These are phyloP conservation scores for Salvia rosmarinus DNA, from an alignment of 257 asterid genomes.

Conservation along the genomic window DNA sequence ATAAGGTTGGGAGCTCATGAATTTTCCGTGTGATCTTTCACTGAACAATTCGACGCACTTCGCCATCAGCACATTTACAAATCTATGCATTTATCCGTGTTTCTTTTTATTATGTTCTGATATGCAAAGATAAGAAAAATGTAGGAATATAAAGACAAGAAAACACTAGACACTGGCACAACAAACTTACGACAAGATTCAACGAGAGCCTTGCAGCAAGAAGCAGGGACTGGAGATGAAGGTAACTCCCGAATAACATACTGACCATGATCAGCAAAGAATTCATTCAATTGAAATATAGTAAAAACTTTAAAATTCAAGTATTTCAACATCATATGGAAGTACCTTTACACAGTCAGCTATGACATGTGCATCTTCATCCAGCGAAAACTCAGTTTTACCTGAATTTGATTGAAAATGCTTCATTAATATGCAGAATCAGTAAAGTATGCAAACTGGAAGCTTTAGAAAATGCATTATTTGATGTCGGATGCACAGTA, in stretches of 20 bases:
- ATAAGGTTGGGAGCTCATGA: not conserved
- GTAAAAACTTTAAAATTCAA: conserved; percentile 19
- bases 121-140: conserved; percentile 14
- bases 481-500: conserved; percentile 3
- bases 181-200: conserved; percentile 84
- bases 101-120: conserved; percentile 18
- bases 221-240: conserved; percentile 98
- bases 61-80: conserved; percentile 18
- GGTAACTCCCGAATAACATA: conserved; percentile 95
- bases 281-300: conserved; percentile 24
- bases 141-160: conserved; percentile 22
- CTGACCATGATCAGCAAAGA: conserved; percentile 46
- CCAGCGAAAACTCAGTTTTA: conserved; percentile 72
- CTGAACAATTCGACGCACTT: not conserved
- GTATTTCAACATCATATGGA: conserved; percentile 31
- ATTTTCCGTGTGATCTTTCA: conserved; percentile 11
- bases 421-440: conserved; percentile 28
- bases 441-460: conserved; percentile 1
- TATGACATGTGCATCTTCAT: conserved; percentile 95
- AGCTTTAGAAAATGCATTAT: conserved; percentile 16
- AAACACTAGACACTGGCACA: conserved; percentile 12
- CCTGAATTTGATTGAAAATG: conserved; percentile 50
- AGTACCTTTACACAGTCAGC: conserved; percentile 96
- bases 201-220: conserved; percentile 99
- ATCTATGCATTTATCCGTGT: conserved; percentile 3